Conservation (phyloP, 768 basidiomycete species). For the Atractiella rhizophila region DNA sequence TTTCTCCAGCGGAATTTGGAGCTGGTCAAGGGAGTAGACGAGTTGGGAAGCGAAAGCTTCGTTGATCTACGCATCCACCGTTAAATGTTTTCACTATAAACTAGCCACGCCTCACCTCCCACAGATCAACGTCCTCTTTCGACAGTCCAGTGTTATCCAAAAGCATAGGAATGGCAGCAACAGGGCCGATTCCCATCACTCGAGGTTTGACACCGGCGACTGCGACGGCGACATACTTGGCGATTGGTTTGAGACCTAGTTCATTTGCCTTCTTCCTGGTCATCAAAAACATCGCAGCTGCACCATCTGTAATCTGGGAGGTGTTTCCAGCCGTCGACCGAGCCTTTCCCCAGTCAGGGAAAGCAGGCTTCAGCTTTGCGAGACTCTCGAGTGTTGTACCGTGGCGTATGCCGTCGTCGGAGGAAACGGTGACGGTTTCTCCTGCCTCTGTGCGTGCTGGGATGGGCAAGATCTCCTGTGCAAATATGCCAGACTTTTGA, state of each 20-base stretch:
- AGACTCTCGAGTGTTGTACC: constrained; percentile 58
- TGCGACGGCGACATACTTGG: constrained; percentile 47
- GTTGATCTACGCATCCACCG: constrained; percentile 33
- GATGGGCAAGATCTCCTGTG: constrained; percentile 58
- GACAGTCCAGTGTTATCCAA: constrained; percentile 41
- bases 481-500: constrained; percentile 56
- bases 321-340: constrained; percentile 39
- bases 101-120: constrained; percentile 24
- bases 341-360: constrained; percentile 36
- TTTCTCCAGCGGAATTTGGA: constrained; percentile 37
- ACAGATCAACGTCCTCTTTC: constrained; percentile 57
- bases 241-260: constrained; percentile 37
- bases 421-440: constrained; percentile 37
- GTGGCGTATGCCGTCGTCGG: constrained; percentile 63
- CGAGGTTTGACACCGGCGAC: constrained; percentile 49
- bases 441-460: constrained; percentile 24
- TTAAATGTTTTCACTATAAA: neutral
- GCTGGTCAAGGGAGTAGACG: constrained; percentile 41
- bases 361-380: constrained; percentile 61
- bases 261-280: constrained; percentile 49
- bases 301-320: constrained; percentile 75
- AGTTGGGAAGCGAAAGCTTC: constrained; percentile 58
- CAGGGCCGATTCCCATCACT: constrained; percentile 42
- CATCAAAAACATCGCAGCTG: constrained; percentile 60
- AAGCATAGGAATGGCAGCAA: constrained; percentile 48